Base-by-base conservation (phyloP, 2,329 filamentous ascomycete genomes). In the Escovopsis sp. region DNA sequence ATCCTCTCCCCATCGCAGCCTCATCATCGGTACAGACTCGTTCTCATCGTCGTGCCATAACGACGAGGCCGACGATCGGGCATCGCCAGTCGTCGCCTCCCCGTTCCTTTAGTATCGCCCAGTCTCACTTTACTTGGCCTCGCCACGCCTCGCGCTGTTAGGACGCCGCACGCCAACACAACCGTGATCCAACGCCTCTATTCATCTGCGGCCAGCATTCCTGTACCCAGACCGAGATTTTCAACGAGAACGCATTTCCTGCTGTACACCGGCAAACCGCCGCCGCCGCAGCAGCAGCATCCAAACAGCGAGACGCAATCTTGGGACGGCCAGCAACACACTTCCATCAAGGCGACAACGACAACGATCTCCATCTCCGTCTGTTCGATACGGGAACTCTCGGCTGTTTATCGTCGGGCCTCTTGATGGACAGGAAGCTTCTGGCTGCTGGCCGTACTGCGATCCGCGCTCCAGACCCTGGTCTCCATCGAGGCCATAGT, bases 391-490 rank as follows among this genome's bases (percentile, higher is more conserved):
- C 18, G 11, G 18, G 11, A 10, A 23, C 3, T 9, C 35, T 37
- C 35, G 26, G 35, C 39, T 38, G 39, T 23, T n/a, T 36, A 26
- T 35, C 35, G 36, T 44, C 33, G 42, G 39, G 52, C 46, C 49
- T 54, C 56, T 64, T 59, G 52, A 63, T 62, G 60, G 59, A 60
- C 58, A 55, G 49, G 53, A 52, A 53, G 57, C 55, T 54, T 51
- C 55, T 59, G 59, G 55, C 54, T 53, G 53, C 52, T 54, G 56
- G 60, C 56, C 48, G 51, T 55, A 53, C 53, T 53, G 54, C 51
- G 51, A 47, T 52, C 52, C 49, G 49, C 53, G 53, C 50, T 49
- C 47, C 47, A 43, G 54, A 52, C 53, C 50, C 44, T 51, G 52
- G 51, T 52, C 55, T 55, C 51, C n/a, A 38, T 42, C 42, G 51